phyloP scores from a whole-genome alignment of 2,329 filamentous ascomycete species.

The Herpotrichia juniperi region DNA sequence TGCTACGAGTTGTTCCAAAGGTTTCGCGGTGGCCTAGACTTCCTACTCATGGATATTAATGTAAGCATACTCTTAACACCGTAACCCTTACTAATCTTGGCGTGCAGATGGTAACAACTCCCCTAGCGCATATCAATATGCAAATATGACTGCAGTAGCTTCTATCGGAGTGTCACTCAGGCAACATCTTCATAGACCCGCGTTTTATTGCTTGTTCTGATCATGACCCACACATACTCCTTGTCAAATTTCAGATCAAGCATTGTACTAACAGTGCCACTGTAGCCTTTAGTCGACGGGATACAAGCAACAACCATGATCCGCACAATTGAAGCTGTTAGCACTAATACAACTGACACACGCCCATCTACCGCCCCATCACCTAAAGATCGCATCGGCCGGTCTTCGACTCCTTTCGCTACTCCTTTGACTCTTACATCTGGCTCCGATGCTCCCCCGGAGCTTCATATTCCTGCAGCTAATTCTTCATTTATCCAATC shows the following conservation, averaged over 20 bases:
- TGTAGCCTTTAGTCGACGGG: constrained; percentile 11
- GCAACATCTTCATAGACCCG: too few relatives aligned
- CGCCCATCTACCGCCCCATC: background rate
- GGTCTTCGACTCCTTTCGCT: background rate
- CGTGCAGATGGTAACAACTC: background rate
- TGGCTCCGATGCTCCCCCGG: background rate
- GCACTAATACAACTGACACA: background rate
- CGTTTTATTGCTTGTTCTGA: too few relatives aligned
- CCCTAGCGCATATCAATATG: too few relatives aligned
- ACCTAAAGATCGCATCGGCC: background rate
- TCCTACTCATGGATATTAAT: constrained; percentile 10
- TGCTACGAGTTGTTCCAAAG: constrained; percentile 7
- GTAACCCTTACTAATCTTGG: background rate
- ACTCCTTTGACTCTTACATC: background rate
- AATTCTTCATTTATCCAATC: too few relatives aligned
- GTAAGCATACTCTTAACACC: background rate
- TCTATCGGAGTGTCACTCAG: too few relatives aligned
- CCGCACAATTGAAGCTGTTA: constrained; percentile 1
- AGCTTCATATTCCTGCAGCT: too few relatives aligned
- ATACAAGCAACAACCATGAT: constrained; percentile 11
- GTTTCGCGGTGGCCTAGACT: background rate
- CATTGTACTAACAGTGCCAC: background rate
- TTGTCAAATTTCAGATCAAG: background rate
- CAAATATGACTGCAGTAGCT: too few relatives aligned
- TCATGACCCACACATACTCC: background rate